Conservation (phyloP, 345 rosid genomes). For the Brassica nigra region DNA sequence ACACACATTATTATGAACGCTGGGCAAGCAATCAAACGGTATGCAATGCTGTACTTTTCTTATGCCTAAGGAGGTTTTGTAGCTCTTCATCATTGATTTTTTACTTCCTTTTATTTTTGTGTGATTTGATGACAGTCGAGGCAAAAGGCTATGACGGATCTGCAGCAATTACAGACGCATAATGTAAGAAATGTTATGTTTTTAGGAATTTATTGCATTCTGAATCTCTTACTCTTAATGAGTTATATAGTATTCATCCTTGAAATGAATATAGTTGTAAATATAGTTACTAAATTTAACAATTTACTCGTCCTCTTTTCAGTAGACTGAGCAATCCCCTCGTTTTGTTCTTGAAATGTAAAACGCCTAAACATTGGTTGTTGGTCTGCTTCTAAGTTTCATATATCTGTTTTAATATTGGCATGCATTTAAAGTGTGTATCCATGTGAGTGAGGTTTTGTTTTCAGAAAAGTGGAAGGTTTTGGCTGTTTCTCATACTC, state of each 20-base stretch:
- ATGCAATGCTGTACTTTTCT: slow-evolving; percentile 34
- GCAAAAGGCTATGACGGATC: slow-evolving; percentile 90
- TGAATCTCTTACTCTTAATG: too few species aligned
- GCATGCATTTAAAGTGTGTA: slow-evolving; percentile 12
- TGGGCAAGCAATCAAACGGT: slow-evolving; percentile 98
- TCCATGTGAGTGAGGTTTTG: not conserved
- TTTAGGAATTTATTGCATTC: too few species aligned
- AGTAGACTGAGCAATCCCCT: too few species aligned
- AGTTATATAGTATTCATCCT: slow-evolving; percentile 23
- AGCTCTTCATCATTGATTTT: slow-evolving; percentile 13
- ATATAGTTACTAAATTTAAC: too few species aligned
- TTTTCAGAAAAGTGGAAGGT: not conserved
- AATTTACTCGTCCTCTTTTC: too few species aligned
- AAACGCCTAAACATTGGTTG: not conserved
- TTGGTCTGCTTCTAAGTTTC: not conserved
- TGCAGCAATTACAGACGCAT: slow-evolving; percentile 74
- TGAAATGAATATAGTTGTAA: slow-evolving; percentile 3
- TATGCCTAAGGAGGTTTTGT: too few species aligned
- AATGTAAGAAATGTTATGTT: slow-evolving; percentile 54
- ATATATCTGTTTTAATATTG: slow-evolving; percentile 1
- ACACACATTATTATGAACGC: slow-evolving; percentile 98
- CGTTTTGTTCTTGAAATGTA: not conserved
- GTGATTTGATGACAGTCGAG: slow-evolving; percentile 77
- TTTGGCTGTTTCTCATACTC: slow-evolving; percentile 3
- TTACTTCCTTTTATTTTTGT: not conserved